phyloP scores from a whole-genome alignment of 768 basidiomycete species.

The Phlebiopsis flavidoalba region DNA sequence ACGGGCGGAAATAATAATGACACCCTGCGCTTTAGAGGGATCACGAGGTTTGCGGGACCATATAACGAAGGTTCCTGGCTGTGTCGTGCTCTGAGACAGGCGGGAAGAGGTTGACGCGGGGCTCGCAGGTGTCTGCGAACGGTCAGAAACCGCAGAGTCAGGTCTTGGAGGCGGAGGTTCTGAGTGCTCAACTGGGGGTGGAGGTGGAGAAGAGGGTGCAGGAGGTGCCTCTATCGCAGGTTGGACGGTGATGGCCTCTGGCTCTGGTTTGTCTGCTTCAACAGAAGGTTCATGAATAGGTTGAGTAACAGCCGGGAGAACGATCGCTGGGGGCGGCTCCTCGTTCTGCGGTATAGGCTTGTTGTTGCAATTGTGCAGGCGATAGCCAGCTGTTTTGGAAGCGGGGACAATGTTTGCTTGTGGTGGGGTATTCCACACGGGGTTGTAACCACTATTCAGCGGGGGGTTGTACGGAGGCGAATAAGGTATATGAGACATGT shows the following conservation, averaged over 20 bases:
- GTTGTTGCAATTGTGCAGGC: slow-evolving; percentile 11
- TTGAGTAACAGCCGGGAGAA: slow-evolving; percentile 4
- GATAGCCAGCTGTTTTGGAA: slow-evolving; percentile 63
- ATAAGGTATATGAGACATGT: slow-evolving; percentile 24
- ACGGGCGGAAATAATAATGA: slow-evolving; percentile 57
- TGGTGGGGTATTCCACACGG: slow-evolving; percentile 37
- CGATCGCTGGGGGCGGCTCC: slow-evolving; percentile 2
- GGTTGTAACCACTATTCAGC: slow-evolving; percentile 28
- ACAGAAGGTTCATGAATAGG: neutral
- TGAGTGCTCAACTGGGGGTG: neutral
- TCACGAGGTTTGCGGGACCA: slow-evolving; percentile 70
- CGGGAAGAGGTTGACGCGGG: slow-evolving; percentile 9
- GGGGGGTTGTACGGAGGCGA: slow-evolving; percentile 24
- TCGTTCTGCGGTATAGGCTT: slow-evolving; percentile 1
- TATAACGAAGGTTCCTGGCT: slow-evolving; percentile 34
- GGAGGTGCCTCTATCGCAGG: neutral
- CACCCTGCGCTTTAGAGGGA: slow-evolving; percentile 58
- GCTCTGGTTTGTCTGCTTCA: neutral
- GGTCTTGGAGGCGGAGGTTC: neutral
- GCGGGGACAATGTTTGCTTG: slow-evolving; percentile 44
- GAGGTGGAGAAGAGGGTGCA: neutral
- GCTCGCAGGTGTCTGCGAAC: slow-evolving; percentile 9
- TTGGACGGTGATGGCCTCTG: neutral
- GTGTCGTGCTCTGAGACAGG: neutral
- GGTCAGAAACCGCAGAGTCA: neutral